Evolutionary conservation across 805 yeast species (phyloP).

Genomic region (Yarrowia sp.): DNA sequence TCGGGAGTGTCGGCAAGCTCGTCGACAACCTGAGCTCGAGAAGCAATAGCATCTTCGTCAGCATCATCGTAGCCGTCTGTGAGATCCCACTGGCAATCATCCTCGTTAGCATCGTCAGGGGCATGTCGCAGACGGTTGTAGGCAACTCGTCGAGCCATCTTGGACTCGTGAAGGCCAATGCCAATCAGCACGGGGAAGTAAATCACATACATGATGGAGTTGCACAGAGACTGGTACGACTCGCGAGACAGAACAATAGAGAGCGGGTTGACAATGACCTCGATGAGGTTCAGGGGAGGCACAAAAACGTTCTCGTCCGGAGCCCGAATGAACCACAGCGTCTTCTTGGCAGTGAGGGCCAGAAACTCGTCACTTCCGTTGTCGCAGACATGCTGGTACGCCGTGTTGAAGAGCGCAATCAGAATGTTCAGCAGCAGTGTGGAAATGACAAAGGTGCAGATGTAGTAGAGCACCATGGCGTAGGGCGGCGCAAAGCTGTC

Average conservation of each 20-base stretch:
- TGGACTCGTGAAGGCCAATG: slow-evolving; percentile 62
- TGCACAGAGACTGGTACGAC: slow-evolving; percentile 47
- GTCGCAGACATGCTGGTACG: slow-evolving; percentile 75
- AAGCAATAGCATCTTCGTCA: slow-evolving; percentile 35
- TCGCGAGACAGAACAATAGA: slow-evolving; percentile 40
- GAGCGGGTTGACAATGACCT: slow-evolving; percentile 49
- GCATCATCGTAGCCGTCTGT: slow-evolving; percentile 61
- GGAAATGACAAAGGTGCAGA: slow-evolving; percentile 70
- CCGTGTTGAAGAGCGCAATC: slow-evolving; percentile 81
- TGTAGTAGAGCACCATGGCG: slow-evolving; percentile 74
- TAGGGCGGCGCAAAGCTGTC: slow-evolving; percentile 78
- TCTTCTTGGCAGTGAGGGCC: slow-evolving; percentile 81
- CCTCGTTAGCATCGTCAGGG: slow-evolving; percentile 77
- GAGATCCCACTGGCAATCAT: slow-evolving; percentile 77
- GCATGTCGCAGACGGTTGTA: slow-evolving; percentile 64
- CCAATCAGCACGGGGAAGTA: slow-evolving; percentile 66
- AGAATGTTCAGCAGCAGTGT: slow-evolving; percentile 78
- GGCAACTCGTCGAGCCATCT: slow-evolving; percentile 63
- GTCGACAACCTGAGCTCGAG: slow-evolving; percentile 47
- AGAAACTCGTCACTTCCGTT: slow-evolving; percentile 83
- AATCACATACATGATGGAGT: slow-evolving; percentile 57
- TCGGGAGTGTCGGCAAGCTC: slow-evolving; percentile 55
- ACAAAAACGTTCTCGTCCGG: slow-evolving; percentile 84
- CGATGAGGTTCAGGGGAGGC: slow-evolving; percentile 80
- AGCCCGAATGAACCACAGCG: slow-evolving; percentile 78